phyloP scores from a whole-genome alignment of 78 protist species.

The Protostelium mycophagum region DNA sequence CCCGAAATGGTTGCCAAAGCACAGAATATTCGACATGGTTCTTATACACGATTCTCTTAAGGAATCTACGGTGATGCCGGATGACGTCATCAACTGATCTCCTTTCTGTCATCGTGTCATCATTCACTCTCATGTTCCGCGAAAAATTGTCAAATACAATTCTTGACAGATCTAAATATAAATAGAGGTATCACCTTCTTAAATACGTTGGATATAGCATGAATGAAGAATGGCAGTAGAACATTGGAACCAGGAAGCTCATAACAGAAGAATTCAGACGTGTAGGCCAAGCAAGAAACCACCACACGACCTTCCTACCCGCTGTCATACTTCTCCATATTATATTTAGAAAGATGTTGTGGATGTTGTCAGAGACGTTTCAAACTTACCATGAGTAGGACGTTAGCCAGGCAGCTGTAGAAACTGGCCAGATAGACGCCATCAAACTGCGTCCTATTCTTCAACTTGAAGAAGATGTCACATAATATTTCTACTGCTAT shows the following conservation, averaged over 20 bases:
- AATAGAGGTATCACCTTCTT: slow-evolving; percentile 1
- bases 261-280: background rate
- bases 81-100: background rate
- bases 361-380: too few species aligned
- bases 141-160: background rate
- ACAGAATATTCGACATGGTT: background rate
- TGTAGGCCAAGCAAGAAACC: background rate
- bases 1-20: background rate
- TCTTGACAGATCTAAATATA: background rate
- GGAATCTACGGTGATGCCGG: background rate
- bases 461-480: background rate
- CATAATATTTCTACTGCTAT: background rate
- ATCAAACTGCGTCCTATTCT: background rate
- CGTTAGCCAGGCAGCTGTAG: background rate
- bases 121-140: background rate
- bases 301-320: background rate
- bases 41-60: background rate
- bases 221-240: background rate
- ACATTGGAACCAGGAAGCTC: background rate
- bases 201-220: background rate
- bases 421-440: background rate
- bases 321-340: too few species aligned
- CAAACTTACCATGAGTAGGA: background rate
- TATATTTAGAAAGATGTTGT: too few species aligned
- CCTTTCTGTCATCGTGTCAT: too few species aligned